Evolutionary conservation across 1,284 basidiomycete genomes (phyloP), one percentile per base, ranked within the genome.

Genomic region (Pascua sp.): DNA sequence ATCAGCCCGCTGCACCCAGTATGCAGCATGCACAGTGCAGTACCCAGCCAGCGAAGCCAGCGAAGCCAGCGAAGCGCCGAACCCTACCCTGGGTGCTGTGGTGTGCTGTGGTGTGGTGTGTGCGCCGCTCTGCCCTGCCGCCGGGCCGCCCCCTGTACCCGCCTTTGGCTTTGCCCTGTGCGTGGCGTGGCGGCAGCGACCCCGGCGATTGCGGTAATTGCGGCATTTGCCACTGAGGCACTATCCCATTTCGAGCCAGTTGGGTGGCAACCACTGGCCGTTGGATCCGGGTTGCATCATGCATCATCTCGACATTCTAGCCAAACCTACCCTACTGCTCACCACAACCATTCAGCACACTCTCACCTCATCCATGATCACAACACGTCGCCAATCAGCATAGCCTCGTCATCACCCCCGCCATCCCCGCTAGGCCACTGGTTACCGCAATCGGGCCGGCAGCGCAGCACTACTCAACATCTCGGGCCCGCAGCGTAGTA

Each of bases 171-270:
- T 4, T 15, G 17, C 37, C 47, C 47, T 40, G 37, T 16, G 38
- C 32, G n/a, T 24, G 37, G 24, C 45, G 40, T 37, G 43, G 45
- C 36, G 46, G 49, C n/a, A n/a, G n/a, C 24, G 4, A 32, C 24
- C 7, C 24, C 24, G 24, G 24, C 24, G 24, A 7, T 49, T 47
- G 49, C 60, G 56, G 60, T 47, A 42, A 47, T 59, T 57, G 44
- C 55, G 56, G 61, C 42, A 48, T 56, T 62, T 59, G 55, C 57
- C 52, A 56, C 55, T 60, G 58, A 60, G 58, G 58, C 58, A 49
- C 53, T 42, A 41, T 45, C 37, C 11, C 40, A 49, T 43, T 36
- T 16, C 13, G 32, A 17, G 18, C 24, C 24, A 32, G 42, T 53
- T 55, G 53, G 53, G 53, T 55, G 53, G 53, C 53, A 38, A 55